A percentile compares a stretch with the other conserved stretches of the same genome.
Evolutionary conservation across 208 protist species (phyloP).

Genomic region (Vickermania spadyakhi): DNA sequence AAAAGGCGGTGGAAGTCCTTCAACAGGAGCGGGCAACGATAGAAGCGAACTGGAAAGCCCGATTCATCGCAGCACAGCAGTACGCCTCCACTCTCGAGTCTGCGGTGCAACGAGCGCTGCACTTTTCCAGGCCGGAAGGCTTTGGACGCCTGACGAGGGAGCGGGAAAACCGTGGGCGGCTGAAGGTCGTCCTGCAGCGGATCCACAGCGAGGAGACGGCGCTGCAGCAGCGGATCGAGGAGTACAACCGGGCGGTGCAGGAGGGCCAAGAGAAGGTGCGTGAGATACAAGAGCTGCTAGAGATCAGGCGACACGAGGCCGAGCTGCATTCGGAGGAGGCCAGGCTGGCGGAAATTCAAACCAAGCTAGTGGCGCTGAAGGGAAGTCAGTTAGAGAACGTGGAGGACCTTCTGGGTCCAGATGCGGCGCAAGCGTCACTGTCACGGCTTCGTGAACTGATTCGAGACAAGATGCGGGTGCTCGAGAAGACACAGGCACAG

Average conservation of each 20-base stretch:
- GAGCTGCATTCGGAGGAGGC: conserved; percentile 37
- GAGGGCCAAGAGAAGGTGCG: conserved; percentile 6
- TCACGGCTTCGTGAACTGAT: conserved; percentile 57
- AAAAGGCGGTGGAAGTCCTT: conserved; percentile 31
- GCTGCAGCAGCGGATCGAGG: conserved; percentile 1
- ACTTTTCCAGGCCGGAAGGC: not conserved
- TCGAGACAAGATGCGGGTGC: conserved; percentile 38
- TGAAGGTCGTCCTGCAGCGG: not conserved
- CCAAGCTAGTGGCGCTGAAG: conserved; percentile 31
- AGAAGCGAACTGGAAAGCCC: conserved; percentile 25
- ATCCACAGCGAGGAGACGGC: not conserved
- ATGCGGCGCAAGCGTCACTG: conserved; percentile 27
- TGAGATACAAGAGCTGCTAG: not conserved
- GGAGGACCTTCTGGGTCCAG: conserved; percentile 44
- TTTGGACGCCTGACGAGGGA: not conserved
- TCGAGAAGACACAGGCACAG: conserved; percentile 55
- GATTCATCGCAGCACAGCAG: conserved; percentile 26
- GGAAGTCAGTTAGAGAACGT: conserved; percentile 20
- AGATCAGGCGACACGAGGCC: conserved; percentile 14
- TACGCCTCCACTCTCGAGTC: conserved; percentile 7
- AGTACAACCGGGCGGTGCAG: conserved; percentile 3
- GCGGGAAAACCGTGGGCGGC: not conserved
- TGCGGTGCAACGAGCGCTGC: not conserved
- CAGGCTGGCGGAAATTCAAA: conserved; percentile 28
- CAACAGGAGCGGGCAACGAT: conserved; percentile 28